Evolutionary conservation across 2,329 filamentous ascomycete genomes (phyloP), one percentile per base, ranked within the genome.

Genomic region (Calonectria pauciramosa): DNA sequence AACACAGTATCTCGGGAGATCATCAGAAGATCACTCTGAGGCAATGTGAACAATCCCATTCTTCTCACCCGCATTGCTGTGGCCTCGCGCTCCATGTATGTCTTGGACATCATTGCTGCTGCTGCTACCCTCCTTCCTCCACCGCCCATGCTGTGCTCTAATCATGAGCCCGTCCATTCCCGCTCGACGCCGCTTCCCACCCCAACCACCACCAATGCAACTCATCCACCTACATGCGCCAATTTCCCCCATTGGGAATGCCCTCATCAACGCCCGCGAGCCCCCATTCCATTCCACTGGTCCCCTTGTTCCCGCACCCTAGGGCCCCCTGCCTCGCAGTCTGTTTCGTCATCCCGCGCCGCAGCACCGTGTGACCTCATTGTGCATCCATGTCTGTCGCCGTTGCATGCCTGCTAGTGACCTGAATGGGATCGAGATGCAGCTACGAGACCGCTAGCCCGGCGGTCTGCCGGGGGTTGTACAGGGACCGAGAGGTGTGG

Each of bases 321-420:
- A 30, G 18, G 54, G 13, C 63, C 56, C 63, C 41, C 41, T 20
- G 20, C 34, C 23, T 69, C n/a, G 30, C 52, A 38, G 44, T 41
- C 52, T 20, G 49, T 81, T 74, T 81, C 80, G 80, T 81, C 80
- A 81, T 81, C 78, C 77, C 77, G 75, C 34, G 26, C 59, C 32
- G 63, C 68, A 60, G 36, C 65, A 64, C 71, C 74, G 20, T 75
- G 56, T 82, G 81, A 82, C 81, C 81, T 82, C 81, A 82, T 82
- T 74, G 78, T 77, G 81, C 81, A 79, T 67, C 26, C 26, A 66
- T 32, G 72, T 34, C 34, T 70, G 36, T 34, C 68, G 64, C 49
- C 52, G 38, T 36, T 63, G 41, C 26, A 64, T 64, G 28, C 60
- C 60, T 64, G 38, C 38, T 47, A 64, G 60, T 23, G 28, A 67